These are phyloP conservation scores for Colletotrichum zoysiae DNA, from an alignment of 2,329 filamentous ascomycete species.

Conservation along the genomic window DNA sequence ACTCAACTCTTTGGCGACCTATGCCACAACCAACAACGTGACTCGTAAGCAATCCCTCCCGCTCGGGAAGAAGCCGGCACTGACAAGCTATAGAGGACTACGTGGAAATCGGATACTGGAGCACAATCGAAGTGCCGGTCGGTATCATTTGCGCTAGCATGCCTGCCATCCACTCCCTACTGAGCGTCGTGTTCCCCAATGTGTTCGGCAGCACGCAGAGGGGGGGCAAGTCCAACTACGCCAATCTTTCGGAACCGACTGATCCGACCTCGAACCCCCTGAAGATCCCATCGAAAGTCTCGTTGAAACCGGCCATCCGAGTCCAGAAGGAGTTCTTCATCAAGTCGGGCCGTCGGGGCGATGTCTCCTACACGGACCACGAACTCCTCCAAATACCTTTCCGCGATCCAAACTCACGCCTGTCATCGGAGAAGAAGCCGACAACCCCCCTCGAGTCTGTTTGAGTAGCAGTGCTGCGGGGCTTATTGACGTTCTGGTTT, in stretches of 20 bases:
- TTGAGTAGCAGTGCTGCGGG: neutral
- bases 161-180: slow-evolving; percentile 51
- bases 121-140: slow-evolving; percentile 38
- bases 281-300: slow-evolving; percentile 19
- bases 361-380: slow-evolving; percentile 22
- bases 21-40: slow-evolving; percentile 44
- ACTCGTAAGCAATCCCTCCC: slow-evolving; percentile 13
- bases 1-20: slow-evolving; percentile 43
- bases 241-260: slow-evolving; percentile 24
- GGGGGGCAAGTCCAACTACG: slow-evolving; percentile 38
- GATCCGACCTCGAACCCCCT: neutral
- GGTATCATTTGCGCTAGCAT: slow-evolving; percentile 41
- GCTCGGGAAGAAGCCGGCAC: slow-evolving; percentile 46
- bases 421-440: slow-evolving; percentile 5
- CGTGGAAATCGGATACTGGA: slow-evolving; percentile 37
- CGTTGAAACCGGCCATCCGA: slow-evolving; percentile 11
- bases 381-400: slow-evolving; percentile 13
- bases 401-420: slow-evolving; percentile 12
- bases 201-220: slow-evolving; percentile 48
- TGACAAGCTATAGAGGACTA: slow-evolving; percentile 48
- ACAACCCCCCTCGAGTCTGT: slow-evolving; percentile 28
- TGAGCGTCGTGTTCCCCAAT: slow-evolving; percentile 51
- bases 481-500: neutral
- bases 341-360: slow-evolving; percentile 27
- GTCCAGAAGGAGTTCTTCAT: slow-evolving; percentile 34